Percentiles rank a stretch among this genome's conserved stretches.
phyloP scores from a whole-genome alignment of 1,139 yeast genomes.

The Hemisphaericaspora lyxosophila region DNA sequence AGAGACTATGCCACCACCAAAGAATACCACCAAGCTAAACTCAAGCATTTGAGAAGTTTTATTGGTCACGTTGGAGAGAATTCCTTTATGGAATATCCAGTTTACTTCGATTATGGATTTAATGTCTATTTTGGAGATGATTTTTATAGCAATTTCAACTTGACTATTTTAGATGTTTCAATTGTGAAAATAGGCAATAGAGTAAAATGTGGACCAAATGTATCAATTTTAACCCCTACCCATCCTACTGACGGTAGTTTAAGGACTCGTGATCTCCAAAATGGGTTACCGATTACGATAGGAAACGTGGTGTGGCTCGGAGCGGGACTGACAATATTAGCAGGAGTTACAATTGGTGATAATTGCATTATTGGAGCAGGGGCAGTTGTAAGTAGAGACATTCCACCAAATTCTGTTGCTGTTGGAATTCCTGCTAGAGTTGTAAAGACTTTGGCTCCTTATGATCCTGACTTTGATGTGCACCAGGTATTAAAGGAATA shows the following conservation, averaged over 20 bases:
- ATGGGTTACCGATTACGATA: constrained; percentile 54
- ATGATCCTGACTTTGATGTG: constrained; percentile 14
- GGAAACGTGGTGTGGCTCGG: constrained; percentile 73
- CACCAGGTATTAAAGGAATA: constrained; percentile 11
- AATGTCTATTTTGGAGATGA: constrained; percentile 50
- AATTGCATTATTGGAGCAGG: constrained; percentile 67
- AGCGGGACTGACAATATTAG: constrained; percentile 51
- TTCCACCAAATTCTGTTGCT: constrained; percentile 53
- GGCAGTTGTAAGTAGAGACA: constrained; percentile 55
- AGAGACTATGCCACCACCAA: constrained; percentile 32
- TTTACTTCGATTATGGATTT: constrained; percentile 58
- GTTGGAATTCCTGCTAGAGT: constrained; percentile 64
- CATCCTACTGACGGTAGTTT: constrained; percentile 57
- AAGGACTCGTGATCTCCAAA: constrained; percentile 48
- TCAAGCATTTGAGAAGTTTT: constrained; percentile 31
- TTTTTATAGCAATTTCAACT: constrained; percentile 57
- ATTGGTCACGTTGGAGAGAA: constrained; percentile 46
- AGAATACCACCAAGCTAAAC: constrained; percentile 31
- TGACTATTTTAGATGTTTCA: constrained; percentile 59
- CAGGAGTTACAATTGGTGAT: constrained; percentile 68
- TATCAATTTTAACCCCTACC: constrained; percentile 58
- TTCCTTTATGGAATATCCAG: constrained; percentile 51
- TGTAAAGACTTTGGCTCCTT: constrained; percentile 28
- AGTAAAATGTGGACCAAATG: constrained; percentile 65
- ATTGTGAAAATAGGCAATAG: constrained; percentile 61